Base-by-base conservation (phyloP, 371 early-diverging fungal genomes). In the Coemansia sp. region DNA sequence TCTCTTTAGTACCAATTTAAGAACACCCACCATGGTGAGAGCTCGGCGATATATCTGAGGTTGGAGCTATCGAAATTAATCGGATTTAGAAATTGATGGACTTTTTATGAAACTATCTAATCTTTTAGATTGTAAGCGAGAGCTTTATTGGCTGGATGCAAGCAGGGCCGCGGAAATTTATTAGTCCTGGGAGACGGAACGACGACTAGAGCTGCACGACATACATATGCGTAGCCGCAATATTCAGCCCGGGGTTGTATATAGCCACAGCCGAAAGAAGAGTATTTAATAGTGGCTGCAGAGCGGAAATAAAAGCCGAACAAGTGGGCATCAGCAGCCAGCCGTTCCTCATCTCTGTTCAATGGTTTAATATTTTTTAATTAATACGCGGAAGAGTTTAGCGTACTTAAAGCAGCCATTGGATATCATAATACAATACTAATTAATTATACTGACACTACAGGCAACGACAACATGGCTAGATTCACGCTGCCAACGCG, bases 401-500 rank as follows among this genome's bases (percentile, higher is more conserved):
- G 41, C 12, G 41, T 3, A 41, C 32, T 7, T 9, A 8, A 32
- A 32, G 8, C 32, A 32, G 32, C 32, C 32, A 32, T 32, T 32
- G 32, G 32, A 32, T 32, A 32, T 32, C 32, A 32, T 32, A 32
- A 32, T 32, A 32, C 32, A 9, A 32, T 32, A 32, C 19, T 15
- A 7, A 55, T 5, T 54, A 54, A 17, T 41, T 44, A n/a, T 9
- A 32, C 32, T 8, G 32, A 8, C 32, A 44, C n/a, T n/a, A 44
- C 44, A 44, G n/a, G 44, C 15, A n/a, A 15, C 44, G n/a, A 15
- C 17, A 48, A 6, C 2, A 60, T 62, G 62, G 48, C 39, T 4
- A 9, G 64, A 46, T 28, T 67, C 12, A 15, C 28, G 29, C 65
- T 75, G 26, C 76, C 76, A 21, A 71, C 67, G 24, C 71, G 71